Evolutionary conservation across 169 alveolate genomes (phyloP), one percentile per base, ranked within the genome.

Genomic region (Plasmodium gonderi): DNA sequence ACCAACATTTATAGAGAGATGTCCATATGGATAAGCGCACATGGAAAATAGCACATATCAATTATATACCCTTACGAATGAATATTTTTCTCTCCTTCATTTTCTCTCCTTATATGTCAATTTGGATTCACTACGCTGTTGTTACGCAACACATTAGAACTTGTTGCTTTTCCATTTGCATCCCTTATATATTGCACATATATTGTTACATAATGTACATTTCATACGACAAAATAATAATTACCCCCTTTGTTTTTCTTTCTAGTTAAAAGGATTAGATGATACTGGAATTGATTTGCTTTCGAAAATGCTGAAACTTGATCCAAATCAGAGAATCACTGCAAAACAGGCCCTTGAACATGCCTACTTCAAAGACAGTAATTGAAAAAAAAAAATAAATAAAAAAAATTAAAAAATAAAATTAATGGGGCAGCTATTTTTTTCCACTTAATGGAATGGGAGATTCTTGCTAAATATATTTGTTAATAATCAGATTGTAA

Each of bases 301-400:
- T n/a, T 95, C 97, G 42, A 92, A 91, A 80, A 98, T 98, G 99
- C 96, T 98, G 54, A 96, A 96, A 65, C 97, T 96, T 54, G 99
- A 98, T 77, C 99, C 99, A 42, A 94, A 95, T 85, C 96, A 98
- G 96, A 96, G 99, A 81, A 98, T 98, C n/a, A 95, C 99, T 20
- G 99, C 99, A 11, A 97, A 96, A 87, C 98, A 97, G 65, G 99
- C 99, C 60, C 95, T 98, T 94, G 97, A 96, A 51, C 99, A 98
- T 95, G 98, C 98, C 9, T 99, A 98, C 93, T 98, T 98, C 94
- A 95, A 96, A 76, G 99, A 97, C 42, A 82, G 60, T 26, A 82
- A 33, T 82, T 82, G 64, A 82, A 60, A 42, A 60, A 6, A 23
- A n/a, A 60, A 8, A n/a, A n/a, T n/a, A n/a, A n/a, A n/a, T n/a